A percentile compares a stretch with the other conserved stretches of the same genome.
These are phyloP conservation scores for Stramenopiles sp. DNA, from an alignment of 352 stramenopile species.

Conservation along the genomic window DNA sequence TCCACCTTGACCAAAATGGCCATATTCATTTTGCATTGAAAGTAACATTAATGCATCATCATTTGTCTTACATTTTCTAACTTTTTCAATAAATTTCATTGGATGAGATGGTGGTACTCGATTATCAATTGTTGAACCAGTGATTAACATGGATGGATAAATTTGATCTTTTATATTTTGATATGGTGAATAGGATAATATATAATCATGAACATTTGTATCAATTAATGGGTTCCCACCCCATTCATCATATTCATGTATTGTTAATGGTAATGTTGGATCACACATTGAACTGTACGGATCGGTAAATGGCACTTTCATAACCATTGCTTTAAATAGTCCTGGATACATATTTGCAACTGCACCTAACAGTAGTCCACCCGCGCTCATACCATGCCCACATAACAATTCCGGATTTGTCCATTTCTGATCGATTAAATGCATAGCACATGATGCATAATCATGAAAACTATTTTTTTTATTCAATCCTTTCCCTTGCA, in stretches of 20 bases:
- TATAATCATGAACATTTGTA: constrained; percentile 33
- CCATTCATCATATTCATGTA: constrained; percentile 77
- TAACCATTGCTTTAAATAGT: constrained; percentile 44
- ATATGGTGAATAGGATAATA: constrained; percentile 48
- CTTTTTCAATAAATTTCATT: constrained; percentile 50
- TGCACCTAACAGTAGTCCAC: constrained; percentile 49
- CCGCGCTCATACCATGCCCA: constrained; percentile 52
- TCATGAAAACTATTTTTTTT: constrained; percentile 65
- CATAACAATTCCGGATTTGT: constrained; percentile 38
- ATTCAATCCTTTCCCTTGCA: constrained; percentile 39
- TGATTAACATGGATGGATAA: constrained; percentile 56
- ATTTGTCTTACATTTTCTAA: constrained; percentile 21
- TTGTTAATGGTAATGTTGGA: constrained; percentile 46
- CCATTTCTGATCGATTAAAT: constrained; percentile 21
- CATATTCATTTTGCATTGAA: constrained; percentile 42
- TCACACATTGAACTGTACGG: constrained; percentile 62
- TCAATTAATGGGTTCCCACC: constrained; percentile 33
- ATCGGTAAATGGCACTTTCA: constrained; percentile 68
- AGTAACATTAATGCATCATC: neutral
- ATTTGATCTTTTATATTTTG: constrained; percentile 32
- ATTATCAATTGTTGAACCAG: constrained; percentile 48
- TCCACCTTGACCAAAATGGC: constrained; percentile 48
- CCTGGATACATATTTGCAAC: constrained; percentile 49
- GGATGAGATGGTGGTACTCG: constrained; percentile 57
- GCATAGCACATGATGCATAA: constrained; percentile 38